Conservation (phyloP, 2,329 filamentous ascomycete genomes). For the Neonectria sp. region DNA sequence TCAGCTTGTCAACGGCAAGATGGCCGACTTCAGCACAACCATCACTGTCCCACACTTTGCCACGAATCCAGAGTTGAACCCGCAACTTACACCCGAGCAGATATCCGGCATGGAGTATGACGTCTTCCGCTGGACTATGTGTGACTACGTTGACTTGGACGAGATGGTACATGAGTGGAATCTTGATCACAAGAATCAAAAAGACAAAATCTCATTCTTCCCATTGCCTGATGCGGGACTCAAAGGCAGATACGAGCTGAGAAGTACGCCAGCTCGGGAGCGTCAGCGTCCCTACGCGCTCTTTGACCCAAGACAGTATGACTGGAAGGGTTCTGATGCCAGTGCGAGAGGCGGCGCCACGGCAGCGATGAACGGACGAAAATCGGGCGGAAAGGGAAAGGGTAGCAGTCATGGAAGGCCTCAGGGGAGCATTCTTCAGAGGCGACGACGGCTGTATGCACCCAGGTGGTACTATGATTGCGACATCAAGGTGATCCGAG, state of each 20-base stretch:
- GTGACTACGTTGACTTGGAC: background rate
- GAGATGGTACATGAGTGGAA: background rate
- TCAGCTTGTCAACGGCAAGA: conserved; percentile 42
- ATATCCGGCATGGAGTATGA: background rate
- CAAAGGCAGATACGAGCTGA: background rate
- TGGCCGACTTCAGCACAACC: conserved; percentile 45
- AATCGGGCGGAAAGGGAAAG: background rate
- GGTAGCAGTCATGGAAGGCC: background rate
- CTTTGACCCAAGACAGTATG: background rate
- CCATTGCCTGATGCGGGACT: background rate
- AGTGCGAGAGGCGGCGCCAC: too few species aligned
- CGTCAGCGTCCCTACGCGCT: background rate
- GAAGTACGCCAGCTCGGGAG: background rate
- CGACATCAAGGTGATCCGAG: too few species aligned
- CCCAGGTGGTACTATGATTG: conserved; percentile 3
- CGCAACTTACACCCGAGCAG: background rate
- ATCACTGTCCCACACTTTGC: conserved; percentile 45
- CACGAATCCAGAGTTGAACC: conserved; percentile 26
- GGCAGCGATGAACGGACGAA: background rate
- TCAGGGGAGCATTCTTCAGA: background rate
- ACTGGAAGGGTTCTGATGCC: background rate
- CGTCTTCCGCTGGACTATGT: background rate
- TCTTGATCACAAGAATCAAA: background rate
- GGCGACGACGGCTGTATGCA: background rate
- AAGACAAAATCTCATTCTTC: background rate